phyloP scores from a whole-genome alignment of 2,329 filamentous ascomycete genomes.

The Fusarium guadeloupense region DNA sequence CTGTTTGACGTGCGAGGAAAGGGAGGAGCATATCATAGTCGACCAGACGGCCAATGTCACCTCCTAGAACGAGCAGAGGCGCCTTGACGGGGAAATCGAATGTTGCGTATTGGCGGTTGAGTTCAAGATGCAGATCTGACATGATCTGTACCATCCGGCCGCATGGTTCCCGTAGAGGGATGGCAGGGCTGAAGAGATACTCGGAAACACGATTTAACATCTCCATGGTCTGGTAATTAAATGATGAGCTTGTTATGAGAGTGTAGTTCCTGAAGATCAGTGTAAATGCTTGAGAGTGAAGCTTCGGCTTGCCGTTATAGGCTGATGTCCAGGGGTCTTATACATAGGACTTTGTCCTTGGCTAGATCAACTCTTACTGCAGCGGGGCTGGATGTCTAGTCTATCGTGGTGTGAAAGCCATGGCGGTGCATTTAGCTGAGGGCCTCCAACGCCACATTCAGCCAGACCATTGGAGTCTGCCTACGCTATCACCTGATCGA shows the following conservation, averaged over 20 bases:
- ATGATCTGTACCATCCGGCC: slow-evolving; percentile 48
- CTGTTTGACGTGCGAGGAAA: slow-evolving; percentile 55
- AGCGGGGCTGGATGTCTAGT: slow-evolving; percentile 18
- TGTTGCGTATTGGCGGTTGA: slow-evolving; percentile 53
- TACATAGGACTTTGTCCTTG: slow-evolving; percentile 22
- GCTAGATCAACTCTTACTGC: not conserved
- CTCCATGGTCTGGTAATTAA: slow-evolving; percentile 15
- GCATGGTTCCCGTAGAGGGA: slow-evolving; percentile 27
- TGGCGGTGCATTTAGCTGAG: slow-evolving; percentile 34
- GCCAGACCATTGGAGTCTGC: slow-evolving; percentile 22
- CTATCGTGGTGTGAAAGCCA: not conserved
- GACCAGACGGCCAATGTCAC: slow-evolving; percentile 60
- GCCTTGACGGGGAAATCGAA: slow-evolving; percentile 54
- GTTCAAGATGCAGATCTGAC: slow-evolving; percentile 62
- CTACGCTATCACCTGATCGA: slow-evolving; percentile 13
- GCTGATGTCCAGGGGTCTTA: slow-evolving; percentile 19
- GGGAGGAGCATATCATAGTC: slow-evolving; percentile 56
- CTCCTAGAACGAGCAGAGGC: slow-evolving; percentile 57
- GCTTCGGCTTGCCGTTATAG: not conserved
- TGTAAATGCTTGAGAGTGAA: not conserved
- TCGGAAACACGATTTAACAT: slow-evolving; percentile 30
- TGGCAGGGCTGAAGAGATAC: slow-evolving; percentile 30
- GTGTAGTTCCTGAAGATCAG: not conserved
- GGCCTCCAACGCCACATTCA: slow-evolving; percentile 32
- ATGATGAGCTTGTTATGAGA: too few relatives aligned